These are phyloP conservation scores for Ceratobasidium sp. DNA, from an alignment of 1,284 basidiomycete genomes.

Conservation along the genomic window DNA sequence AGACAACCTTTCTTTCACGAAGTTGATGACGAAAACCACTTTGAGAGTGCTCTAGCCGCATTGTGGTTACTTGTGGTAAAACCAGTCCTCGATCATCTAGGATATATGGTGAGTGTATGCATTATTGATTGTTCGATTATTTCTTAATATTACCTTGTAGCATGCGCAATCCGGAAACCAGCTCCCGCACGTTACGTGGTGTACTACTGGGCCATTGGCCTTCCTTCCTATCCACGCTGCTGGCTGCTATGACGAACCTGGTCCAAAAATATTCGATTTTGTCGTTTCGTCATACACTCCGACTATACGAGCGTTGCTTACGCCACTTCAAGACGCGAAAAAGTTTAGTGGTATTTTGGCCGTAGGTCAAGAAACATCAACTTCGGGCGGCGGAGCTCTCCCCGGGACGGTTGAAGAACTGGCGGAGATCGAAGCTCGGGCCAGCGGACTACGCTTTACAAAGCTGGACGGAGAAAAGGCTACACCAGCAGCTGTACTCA, in stretches of 20 bases:
- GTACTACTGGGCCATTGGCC: not conserved
- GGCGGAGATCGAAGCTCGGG: not conserved
- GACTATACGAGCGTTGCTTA: not conserved
- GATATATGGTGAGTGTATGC: not conserved
- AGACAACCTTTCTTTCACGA: no score
- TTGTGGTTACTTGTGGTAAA: no score
- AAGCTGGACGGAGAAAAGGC: not conserved
- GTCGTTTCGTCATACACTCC: conserved; percentile 19
- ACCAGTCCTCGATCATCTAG: not conserved
- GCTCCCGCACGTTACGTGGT: conserved; percentile 19
- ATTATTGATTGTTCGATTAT: not conserved
- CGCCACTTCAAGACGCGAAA: not conserved
- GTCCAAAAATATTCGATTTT: not conserved
- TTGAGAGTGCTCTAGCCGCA: no score
- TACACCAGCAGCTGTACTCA: not conserved
- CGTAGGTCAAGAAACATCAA: not conserved
- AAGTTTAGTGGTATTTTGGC: not conserved
- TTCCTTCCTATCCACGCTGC: conserved; percentile 17
- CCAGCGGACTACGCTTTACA: not conserved
- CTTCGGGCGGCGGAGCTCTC: not conserved
- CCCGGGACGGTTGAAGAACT: not conserved
- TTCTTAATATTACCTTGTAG: not conserved
- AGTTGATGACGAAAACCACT: no score
- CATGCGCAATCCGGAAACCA: not conserved
- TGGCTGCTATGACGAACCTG: not conserved